Percentiles rank a stretch among this genome's conserved stretches.
phyloP scores from a whole-genome alignment of 2,329 filamentous ascomycete genomes.

The Fusarium avenaceum region DNA sequence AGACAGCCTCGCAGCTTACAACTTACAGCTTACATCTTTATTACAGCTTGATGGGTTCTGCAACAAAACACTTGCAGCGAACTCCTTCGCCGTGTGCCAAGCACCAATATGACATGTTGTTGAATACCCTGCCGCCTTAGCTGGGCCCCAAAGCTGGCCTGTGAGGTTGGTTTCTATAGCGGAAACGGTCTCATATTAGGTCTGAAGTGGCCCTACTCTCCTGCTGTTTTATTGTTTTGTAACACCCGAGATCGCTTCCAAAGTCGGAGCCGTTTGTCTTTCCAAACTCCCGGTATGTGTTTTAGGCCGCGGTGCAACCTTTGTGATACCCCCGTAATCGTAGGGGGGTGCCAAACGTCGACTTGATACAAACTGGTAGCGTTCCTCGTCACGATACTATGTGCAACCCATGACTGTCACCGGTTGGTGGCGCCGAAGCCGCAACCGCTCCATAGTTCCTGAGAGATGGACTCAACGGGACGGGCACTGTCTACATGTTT shows the following conservation, averaged over 20 bases:
- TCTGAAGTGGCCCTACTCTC: slow-evolving; percentile 11
- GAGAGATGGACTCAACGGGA: slow-evolving; percentile 7
- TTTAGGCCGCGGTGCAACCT: slow-evolving; percentile 27
- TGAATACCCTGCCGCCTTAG: slow-evolving; percentile 11
- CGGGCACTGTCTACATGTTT: slow-evolving; percentile 20
- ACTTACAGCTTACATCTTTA: background rate
- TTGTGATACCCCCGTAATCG: slow-evolving; percentile 6
- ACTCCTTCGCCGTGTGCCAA: slow-evolving; percentile 12
- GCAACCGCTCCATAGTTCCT: slow-evolving; percentile 25
- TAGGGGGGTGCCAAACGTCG: slow-evolving; percentile 3
- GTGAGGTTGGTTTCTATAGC: slow-evolving; percentile 36
- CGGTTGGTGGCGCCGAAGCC: slow-evolving; percentile 29
- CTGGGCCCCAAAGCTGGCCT: slow-evolving; percentile 28
- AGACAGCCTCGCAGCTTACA: slow-evolving; percentile 1
- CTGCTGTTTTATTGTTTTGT: slow-evolving; percentile 25
- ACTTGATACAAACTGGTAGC: background rate
- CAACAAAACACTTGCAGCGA: slow-evolving; percentile 1
- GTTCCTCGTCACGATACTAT: background rate
- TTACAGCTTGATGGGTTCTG: slow-evolving; percentile 6
- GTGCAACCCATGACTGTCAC: slow-evolving; percentile 20
- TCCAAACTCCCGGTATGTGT: slow-evolving; percentile 41
- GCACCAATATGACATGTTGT: slow-evolving; percentile 10
- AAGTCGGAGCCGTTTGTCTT: slow-evolving; percentile 33
- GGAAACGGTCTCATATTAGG: slow-evolving; percentile 11
- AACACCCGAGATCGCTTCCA: slow-evolving; percentile 27